Evolutionary conservation across 2,329 filamentous ascomycete species (phyloP).

Genomic region (Zelopaecilomyces penicillatus): DNA sequence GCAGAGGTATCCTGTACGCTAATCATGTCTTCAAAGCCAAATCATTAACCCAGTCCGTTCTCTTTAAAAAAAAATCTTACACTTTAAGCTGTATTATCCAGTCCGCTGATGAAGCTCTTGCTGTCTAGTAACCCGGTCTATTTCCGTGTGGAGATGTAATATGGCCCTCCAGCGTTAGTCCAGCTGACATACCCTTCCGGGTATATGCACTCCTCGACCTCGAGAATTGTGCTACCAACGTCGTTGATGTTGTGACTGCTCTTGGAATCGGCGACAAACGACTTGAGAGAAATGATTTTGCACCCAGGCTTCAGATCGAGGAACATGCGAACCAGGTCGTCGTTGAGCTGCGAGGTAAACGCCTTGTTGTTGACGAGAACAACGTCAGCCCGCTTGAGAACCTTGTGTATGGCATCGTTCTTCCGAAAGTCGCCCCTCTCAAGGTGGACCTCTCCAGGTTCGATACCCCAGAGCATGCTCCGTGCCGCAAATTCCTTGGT

Average conservation of each 20-base stretch:
- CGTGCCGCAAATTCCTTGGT: slow-evolving; percentile 75
- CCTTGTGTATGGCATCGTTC: slow-evolving; percentile 59
- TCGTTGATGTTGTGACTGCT: slow-evolving; percentile 69
- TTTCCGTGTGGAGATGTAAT: slow-evolving; percentile 82
- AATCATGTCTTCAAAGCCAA: slow-evolving; percentile 5
- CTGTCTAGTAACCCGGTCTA: slow-evolving; percentile 18
- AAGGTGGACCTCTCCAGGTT: slow-evolving; percentile 69
- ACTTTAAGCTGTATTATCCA: slow-evolving; percentile 3
- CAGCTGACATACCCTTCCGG: slow-evolving; percentile 78
- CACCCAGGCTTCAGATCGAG: slow-evolving; percentile 86
- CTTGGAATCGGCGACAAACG: slow-evolving; percentile 75
- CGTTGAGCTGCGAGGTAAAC: slow-evolving; percentile 82
- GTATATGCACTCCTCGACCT: slow-evolving; percentile 57
- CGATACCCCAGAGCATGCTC: slow-evolving; percentile 81
- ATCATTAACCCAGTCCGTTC: too few species aligned
- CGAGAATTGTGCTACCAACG: slow-evolving; percentile 71
- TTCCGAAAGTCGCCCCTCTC: slow-evolving; percentile 78
- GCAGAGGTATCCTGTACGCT: slow-evolving; percentile 24
- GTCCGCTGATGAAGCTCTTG: slow-evolving; percentile 22
- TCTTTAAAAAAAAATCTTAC: too few species aligned
- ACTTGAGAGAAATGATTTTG: slow-evolving; percentile 84
- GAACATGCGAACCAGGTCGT: slow-evolving; percentile 78
- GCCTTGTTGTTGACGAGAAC: slow-evolving; percentile 97
- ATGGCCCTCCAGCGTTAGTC: slow-evolving; percentile 75
- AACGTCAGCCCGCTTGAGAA: slow-evolving; percentile 81